Conservation (phyloP, 352 stramenopile genomes). For the Globisporangium mamillatum region DNA sequence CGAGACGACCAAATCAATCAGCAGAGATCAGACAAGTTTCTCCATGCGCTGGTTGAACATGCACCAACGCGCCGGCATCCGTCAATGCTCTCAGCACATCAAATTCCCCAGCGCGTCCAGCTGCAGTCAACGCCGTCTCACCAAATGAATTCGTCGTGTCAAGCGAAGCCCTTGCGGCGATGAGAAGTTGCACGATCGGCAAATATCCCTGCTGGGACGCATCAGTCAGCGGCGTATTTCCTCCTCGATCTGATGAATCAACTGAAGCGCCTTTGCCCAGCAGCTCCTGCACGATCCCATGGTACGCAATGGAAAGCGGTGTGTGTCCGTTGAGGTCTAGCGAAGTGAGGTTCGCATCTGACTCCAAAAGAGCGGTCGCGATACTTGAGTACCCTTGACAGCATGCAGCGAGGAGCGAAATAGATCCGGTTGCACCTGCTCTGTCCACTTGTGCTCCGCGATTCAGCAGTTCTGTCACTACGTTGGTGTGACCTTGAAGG, state of each 20-base stretch:
- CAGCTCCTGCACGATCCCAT: neutral
- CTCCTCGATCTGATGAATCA: neutral
- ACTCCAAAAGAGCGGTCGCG: neutral
- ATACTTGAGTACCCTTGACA: neutral
- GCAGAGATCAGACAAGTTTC: conserved; percentile 6
- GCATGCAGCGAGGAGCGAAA: neutral
- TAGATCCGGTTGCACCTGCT: neutral
- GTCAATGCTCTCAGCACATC: neutral
- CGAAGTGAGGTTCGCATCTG: neutral
- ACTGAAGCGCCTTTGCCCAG: neutral
- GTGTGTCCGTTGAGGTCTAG: neutral
- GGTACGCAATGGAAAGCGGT: neutral
- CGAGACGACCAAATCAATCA: neutral
- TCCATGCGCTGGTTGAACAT: neutral
- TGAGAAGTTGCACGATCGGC: neutral
- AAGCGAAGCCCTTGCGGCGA: neutral
- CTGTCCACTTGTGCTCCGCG: neutral
- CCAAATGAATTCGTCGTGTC: neutral
- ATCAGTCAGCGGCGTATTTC: neutral
- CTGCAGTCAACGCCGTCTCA: conserved; percentile 5
- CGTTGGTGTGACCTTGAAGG: neutral
- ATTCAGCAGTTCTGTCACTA: conserved; percentile 6
- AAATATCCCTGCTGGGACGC: neutral
- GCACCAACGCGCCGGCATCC: neutral
- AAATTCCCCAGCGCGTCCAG: neutral